Evolutionary conservation across 1,139 yeast species (phyloP).

Genomic region (Geotrichum reessii): DNA sequence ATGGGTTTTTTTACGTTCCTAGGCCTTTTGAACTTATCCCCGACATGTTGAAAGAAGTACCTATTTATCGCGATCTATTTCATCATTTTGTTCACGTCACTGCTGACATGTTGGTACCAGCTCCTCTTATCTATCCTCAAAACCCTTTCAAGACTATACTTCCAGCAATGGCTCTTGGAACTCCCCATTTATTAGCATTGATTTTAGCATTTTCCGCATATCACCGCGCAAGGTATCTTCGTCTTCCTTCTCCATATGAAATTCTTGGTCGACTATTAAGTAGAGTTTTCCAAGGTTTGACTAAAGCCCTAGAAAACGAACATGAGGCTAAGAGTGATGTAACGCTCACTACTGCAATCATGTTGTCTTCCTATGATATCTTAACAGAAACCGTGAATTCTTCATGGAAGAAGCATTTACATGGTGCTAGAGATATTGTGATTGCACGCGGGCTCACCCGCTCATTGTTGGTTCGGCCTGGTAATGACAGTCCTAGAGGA

Average conservation of each 20-base stretch:
- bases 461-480: slow-evolving; percentile 8
- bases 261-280: slow-evolving; percentile 49
- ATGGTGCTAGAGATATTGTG: slow-evolving; percentile 66
- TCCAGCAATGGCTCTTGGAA: slow-evolving; percentile 65
- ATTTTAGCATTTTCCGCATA: slow-evolving; percentile 64
- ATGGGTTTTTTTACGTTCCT: slow-evolving; percentile 38
- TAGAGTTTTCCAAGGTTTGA: slow-evolving; percentile 53
- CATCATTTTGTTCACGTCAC: slow-evolving; percentile 62
- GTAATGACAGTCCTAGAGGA: background rate
- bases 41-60: slow-evolving; percentile 51
- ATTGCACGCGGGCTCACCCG: slow-evolving; percentile 48
- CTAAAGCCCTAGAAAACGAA: slow-evolving; percentile 48
- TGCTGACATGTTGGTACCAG: slow-evolving; percentile 60
- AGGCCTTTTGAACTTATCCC: slow-evolving; percentile 53
- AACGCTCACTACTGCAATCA: slow-evolving; percentile 59
- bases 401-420: slow-evolving; percentile 48
- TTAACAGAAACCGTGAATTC: slow-evolving; percentile 36
- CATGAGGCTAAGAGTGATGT: slow-evolving; percentile 55
- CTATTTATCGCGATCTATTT: slow-evolving; percentile 54
- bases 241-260: slow-evolving; percentile 40
- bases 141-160: slow-evolving; percentile 64
- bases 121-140: slow-evolving; percentile 51
- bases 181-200: slow-evolving; percentile 50
- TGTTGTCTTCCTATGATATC: slow-evolving; percentile 61
- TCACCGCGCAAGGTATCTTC: slow-evolving; percentile 38